Base-by-base conservation (phyloP, 2,329 filamentous ascomycete species). In the Pyrenophora teres region DNA sequence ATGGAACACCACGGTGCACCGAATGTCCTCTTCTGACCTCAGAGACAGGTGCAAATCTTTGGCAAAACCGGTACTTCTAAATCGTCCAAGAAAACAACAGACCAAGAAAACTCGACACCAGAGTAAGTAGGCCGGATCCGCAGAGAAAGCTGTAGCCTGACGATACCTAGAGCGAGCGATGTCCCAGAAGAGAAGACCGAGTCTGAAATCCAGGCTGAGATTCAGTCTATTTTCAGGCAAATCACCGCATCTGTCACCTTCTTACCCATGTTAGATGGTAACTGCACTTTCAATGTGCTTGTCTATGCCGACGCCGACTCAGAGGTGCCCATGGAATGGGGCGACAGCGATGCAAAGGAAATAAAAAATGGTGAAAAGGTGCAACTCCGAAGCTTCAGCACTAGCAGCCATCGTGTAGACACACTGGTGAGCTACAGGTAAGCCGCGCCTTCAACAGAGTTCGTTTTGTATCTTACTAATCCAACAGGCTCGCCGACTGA, bases 241-340 rank as follows among this genome's bases (percentile, higher is more conserved):
- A 97, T 99, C 74, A 99, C 94, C 1, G 94, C 94, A 1, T 96
- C 91, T 0, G 94, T 99, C 47, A 97, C 94, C 0, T 99, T 99
- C 73, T 80, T 99, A 10, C 94, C 94, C 0, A 92, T 97, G 78
- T 84, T 99, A 5, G 87, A 90, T 56, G 92, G 92, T 35, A 90
- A 96, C 74, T 99, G 93, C 80, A 97, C 94, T 9, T 99, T 99
- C 81, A 99, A 99, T 70, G 93, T 99, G 40, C 83, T 99, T 35
- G 94, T 99, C 3, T 99, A 99, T 72, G 94, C 94, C 45, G 93
- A 99, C 72, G 92, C 92, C 15, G 92, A 97, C 75, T 94, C 89
- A 52, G 93, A 97, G 40, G 94, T 99, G 12, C 94, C 94, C 3
- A 87, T 99, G 52, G 94, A 99, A 74, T 99, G 94, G 94, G 94